Evolutionary conservation across 2,329 filamentous ascomycete species (phyloP), one percentile per base, ranked within the genome.

Genomic region (Trichoderma sp.): DNA sequence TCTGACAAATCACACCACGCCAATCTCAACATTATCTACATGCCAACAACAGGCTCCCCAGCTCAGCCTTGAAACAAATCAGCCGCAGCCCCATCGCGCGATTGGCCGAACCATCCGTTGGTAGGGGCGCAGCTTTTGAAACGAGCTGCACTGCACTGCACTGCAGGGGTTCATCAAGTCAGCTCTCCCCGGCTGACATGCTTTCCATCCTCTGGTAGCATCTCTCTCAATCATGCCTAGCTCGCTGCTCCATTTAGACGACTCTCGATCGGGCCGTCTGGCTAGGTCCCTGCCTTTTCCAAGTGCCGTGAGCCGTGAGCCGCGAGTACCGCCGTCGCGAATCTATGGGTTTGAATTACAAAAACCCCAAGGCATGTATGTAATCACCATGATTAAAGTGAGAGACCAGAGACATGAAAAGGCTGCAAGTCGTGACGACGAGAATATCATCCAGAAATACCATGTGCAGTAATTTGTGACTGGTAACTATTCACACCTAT

Each of bases 401-500:
- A 12, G 24, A 26, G 17, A 14, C 9, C 3, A 15, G 12, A 21
- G 26, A 24, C 7, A 17, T 12, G 39, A 12, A 7, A 5, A 41
- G 24, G 28, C 12, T 41, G 21, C 21, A 7, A 24, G 24, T 56
- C 55, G 60, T 50, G 34, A 34, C n/a, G n/a, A 60, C 21, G 21
- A 9, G 47, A 45, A 61, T 52, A 5, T 61, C 28, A 48, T 61
- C 26, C 61, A 19, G 1, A 12, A 12, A 28, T 28, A 39, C 41
- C 59, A 66, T 66, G 59, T 66, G 60, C 52, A 59, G n/a, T 19
- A 15, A 26, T 52, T 44, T 54, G 30, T 55, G 24, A 30, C 45
- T 15, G 45, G 45, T 54, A 34, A 71, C 43, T 68, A 72, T 72
- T 68, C 72, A 71, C 70, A 70, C 74, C 70, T 24, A 63, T 72